Evolutionary conservation across 2,329 filamentous ascomycete genomes (phyloP).

Genomic region (Xylariaceae sp.): DNA sequence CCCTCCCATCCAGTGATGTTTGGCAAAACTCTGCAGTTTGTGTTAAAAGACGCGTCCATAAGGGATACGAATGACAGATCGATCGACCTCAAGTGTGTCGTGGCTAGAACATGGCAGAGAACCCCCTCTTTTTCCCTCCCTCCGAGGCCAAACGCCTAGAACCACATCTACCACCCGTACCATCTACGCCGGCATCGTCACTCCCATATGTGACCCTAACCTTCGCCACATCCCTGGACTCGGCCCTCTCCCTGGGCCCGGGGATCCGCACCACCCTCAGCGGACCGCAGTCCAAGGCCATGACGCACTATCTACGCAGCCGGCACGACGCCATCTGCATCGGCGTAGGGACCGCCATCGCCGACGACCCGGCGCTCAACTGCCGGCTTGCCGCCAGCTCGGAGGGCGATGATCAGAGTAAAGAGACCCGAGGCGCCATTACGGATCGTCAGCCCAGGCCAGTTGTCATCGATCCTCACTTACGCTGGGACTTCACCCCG

Average conservation of each 20-base stretch:
- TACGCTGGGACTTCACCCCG: constrained; percentile 63
- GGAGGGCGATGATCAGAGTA: constrained; percentile 29
- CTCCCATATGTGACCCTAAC: constrained; percentile 65
- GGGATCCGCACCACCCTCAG: constrained; percentile 81
- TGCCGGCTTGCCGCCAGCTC: constrained; percentile 61
- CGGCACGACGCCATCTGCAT: constrained; percentile 81
- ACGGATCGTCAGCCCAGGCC: constrained; percentile 67
- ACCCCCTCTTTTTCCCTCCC: constrained; percentile 25
- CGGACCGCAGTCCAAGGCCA: constrained; percentile 76
- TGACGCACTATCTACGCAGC: constrained; percentile 88
- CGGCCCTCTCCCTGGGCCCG: constrained; percentile 69
- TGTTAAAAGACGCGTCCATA: too few relatives aligned
- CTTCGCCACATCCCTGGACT: constrained; percentile 87
- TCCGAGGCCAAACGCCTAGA: constrained; percentile 27
- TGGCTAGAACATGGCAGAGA: constrained; percentile 22
- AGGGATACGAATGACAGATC: too few relatives aligned
- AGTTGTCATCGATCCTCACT: constrained; percentile 73
- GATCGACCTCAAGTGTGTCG: too few relatives aligned
- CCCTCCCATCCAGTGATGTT: too few relatives aligned
- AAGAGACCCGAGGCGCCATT: constrained; percentile 27
- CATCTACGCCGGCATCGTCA: not conserved
- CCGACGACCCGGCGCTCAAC: constrained; percentile 83
- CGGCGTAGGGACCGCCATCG: constrained; percentile 77
- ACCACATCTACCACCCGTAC: constrained; percentile 28
- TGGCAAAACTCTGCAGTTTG: too few relatives aligned